phyloP scores from a whole-genome alignment of 257 asterid genomes.

The Solanum commersonii region DNA sequence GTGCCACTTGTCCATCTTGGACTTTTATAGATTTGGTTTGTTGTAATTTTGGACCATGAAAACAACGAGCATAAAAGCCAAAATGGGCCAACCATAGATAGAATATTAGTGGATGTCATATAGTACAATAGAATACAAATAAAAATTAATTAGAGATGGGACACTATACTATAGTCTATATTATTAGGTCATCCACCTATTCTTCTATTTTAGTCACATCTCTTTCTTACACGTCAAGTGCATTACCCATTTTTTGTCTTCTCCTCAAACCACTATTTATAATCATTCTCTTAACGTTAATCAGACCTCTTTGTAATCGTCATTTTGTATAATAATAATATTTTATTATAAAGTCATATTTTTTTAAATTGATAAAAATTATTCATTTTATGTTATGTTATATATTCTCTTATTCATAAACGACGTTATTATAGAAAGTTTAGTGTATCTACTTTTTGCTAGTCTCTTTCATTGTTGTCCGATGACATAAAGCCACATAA shows the following conservation, averaged over 20 bases:
- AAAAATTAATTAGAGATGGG: background rate
- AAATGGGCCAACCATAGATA: background rate
- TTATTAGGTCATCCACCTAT: background rate
- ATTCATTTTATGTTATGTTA: background rate
- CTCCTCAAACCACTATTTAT: background rate
- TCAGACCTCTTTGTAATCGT: background rate
- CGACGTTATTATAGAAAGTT: background rate
- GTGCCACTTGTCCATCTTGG: background rate
- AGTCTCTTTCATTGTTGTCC: background rate
- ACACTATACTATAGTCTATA: background rate
- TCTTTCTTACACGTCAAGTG: background rate
- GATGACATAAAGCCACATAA: background rate
- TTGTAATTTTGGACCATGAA: background rate
- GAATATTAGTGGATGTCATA: background rate
- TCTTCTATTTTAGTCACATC: background rate
- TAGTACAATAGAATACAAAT: background rate
- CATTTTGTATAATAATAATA: fast-evolving
- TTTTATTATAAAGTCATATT: fast-evolving
- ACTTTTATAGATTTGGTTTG: background rate
- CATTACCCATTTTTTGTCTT: background rate
- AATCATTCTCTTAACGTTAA: too few species aligned
- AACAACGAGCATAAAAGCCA: background rate
- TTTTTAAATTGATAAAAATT: background rate
- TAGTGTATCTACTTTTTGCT: background rate
- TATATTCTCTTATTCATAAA: background rate